Conservation (phyloP, 2,329 filamentous ascomycete species). For the Sporothrix curviconia region DNA sequence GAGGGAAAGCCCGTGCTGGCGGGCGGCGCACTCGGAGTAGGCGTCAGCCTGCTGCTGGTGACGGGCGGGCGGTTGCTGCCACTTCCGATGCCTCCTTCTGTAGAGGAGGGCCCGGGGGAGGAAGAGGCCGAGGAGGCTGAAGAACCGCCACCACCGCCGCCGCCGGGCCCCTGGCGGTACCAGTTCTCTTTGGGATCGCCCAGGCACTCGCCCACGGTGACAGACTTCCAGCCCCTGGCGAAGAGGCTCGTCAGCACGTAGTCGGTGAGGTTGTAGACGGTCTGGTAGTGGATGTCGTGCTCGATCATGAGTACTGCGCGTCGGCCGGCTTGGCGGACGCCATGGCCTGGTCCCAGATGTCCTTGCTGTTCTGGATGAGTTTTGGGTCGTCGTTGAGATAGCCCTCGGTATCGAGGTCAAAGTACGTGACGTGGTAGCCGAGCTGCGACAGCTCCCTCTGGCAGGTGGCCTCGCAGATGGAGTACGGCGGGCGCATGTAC, state of each 20-base stretch:
- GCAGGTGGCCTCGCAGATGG: constrained; percentile 30
- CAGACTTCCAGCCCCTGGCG: constrained; percentile 36
- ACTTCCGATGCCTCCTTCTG: too few species aligned
- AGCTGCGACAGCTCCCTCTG: constrained; percentile 26
- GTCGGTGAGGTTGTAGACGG: constrained; percentile 41
- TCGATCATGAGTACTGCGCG: constrained; percentile 43
- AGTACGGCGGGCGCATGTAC: constrained; percentile 42
- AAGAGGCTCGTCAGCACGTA: constrained; percentile 38
- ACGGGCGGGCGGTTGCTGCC: too few species aligned
- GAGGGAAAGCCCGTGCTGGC: not conserved
- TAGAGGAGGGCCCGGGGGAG: too few species aligned
- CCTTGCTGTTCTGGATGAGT: constrained; percentile 30
- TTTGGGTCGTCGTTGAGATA: constrained; percentile 27
- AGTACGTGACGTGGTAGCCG: constrained; percentile 33
- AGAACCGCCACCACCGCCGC: constrained; percentile 13
- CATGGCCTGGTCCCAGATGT: constrained; percentile 28
- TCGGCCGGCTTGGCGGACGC: constrained; percentile 19
- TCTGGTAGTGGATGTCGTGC: constrained; percentile 42
- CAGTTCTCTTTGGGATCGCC: constrained; percentile 44
- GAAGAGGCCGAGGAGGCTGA: not conserved
- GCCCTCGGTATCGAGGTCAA: constrained; percentile 32
- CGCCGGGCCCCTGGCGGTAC: constrained; percentile 37
- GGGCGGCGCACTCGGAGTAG: not conserved
- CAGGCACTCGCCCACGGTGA: constrained; percentile 51
- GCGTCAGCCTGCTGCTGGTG: not conserved